Percentiles rank a stretch among this genome's conserved stretches.
phyloP scores from a whole-genome alignment of 768 basidiomycete genomes.

The Lactifluus hygrophoroides region DNA sequence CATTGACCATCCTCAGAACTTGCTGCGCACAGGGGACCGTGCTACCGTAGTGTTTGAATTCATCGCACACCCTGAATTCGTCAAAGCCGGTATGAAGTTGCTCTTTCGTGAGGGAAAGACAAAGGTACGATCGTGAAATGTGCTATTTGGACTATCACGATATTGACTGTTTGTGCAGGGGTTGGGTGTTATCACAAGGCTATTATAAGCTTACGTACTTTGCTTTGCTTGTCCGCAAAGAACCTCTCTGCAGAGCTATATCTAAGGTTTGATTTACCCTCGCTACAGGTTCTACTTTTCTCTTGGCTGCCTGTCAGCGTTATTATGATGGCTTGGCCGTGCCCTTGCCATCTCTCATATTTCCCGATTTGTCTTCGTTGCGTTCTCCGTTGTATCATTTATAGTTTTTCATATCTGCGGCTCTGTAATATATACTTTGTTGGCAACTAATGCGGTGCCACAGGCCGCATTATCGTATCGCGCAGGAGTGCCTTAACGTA shows the following conservation, averaged over 20 bases:
- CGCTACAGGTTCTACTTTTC: background rate
- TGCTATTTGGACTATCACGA: background rate
- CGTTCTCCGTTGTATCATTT: background rate
- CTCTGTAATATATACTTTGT: background rate
- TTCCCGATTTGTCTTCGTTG: background rate
- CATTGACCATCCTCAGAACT: constrained; percentile 83
- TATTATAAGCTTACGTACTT: constrained; percentile 35
- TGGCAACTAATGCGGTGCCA: constrained; percentile 27
- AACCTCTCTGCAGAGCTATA: constrained; percentile 46
- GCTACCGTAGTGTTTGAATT: constrained; percentile 95
- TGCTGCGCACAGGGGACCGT: constrained; percentile 90
- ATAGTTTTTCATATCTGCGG: background rate
- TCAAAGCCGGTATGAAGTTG: constrained; percentile 90
- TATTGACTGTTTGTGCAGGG: constrained; percentile 37
- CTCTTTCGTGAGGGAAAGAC: constrained; percentile 95
- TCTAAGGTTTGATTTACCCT: constrained; percentile 27
- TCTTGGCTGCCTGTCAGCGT: background rate
- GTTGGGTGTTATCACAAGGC: constrained; percentile 64
- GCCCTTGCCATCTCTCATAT: background rate
- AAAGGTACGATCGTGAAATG: constrained; percentile 47
- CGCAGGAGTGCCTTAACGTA: too few relatives aligned
- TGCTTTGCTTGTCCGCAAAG: background rate
- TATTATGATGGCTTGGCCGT: background rate
- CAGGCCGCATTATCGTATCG: too few relatives aligned
- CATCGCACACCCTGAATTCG: constrained; percentile 82